A percentile compares a stretch with the other conserved stretches of the same genome.
phyloP scores from a whole-genome alignment of 2,329 filamentous ascomycete genomes.

The Sphaerostilbella broomeana region DNA sequence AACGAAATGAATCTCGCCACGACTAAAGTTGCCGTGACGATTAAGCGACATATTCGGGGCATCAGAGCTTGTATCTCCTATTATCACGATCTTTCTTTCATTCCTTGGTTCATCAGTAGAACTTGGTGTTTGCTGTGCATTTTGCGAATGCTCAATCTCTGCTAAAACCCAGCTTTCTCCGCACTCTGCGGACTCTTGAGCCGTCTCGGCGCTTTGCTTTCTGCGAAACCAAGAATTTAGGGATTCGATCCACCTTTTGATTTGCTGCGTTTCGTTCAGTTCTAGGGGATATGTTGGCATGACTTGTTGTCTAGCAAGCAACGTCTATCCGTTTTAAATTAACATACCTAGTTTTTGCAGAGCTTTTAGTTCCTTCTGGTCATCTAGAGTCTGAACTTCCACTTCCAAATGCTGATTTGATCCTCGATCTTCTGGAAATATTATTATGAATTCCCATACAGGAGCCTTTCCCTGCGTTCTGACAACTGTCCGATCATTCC shows the following conservation, averaged over 20 bases:
- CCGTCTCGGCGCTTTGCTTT: too few species aligned
- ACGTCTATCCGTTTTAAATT: too few species aligned
- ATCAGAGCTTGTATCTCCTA: neutral
- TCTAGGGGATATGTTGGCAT: too few species aligned
- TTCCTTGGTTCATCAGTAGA: neutral
- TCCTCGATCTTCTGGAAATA: neutral
- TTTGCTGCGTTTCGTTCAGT: too few species aligned
- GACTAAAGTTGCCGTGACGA: neutral
- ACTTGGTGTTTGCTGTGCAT: neutral
- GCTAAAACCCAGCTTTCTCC: too few species aligned
- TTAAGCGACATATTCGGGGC: slow-evolving; percentile 8
- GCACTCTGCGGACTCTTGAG: too few species aligned
- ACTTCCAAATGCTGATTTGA: neutral
- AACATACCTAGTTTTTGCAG: neutral
- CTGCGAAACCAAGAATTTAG: too few species aligned
- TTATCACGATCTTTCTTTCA: neutral
- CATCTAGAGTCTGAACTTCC: neutral
- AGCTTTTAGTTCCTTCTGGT: neutral
- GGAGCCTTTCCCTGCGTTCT: slow-evolving; percentile 15
- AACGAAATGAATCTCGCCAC: neutral
- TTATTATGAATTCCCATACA: slow-evolving; percentile 17
- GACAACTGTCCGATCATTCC: slow-evolving; percentile 33
- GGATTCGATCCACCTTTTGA: too few species aligned
- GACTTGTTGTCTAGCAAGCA: too few species aligned
- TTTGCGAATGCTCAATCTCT: neutral